phyloP scores from a whole-genome alignment of 257 asterid genomes.

The Salvia miltiorrhiza region DNA sequence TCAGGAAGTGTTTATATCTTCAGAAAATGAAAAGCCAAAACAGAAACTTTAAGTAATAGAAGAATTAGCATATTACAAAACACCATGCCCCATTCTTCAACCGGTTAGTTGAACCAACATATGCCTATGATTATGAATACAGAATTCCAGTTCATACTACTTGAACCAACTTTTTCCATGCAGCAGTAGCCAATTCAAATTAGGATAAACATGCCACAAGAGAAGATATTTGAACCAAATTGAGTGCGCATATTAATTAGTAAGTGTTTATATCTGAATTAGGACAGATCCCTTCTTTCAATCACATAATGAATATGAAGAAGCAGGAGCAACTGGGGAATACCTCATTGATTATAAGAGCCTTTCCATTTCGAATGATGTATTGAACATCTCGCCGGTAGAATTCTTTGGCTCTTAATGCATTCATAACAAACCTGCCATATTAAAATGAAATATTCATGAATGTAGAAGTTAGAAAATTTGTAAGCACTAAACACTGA shows the following conservation, averaged over 20 bases:
- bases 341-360: conserved; percentile 90
- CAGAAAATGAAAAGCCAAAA: background rate
- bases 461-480: background rate
- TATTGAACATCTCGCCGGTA: conserved; percentile 90
- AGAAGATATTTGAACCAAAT: background rate
- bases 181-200: background rate
- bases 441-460: conserved; percentile 12
- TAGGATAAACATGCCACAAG: conserved; percentile 11
- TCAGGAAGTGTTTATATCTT: background rate
- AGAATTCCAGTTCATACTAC: background rate
- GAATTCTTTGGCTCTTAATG: conserved; percentile 93
- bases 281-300: conserved; percentile 1
- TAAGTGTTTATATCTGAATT: background rate
- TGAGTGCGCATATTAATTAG: background rate
- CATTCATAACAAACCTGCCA: conserved; percentile 85
- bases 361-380: conserved; percentile 85
- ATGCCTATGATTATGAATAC: background rate
- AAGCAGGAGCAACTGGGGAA: background rate
- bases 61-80: background rate
- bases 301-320: background rate
- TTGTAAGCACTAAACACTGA: too few species aligned
- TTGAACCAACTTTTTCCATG: conserved; percentile 4
- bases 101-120: background rate
- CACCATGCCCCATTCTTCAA: background rate
- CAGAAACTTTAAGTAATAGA: background rate